A percentile compares a stretch with the other conserved stretches of the same genome.
Evolutionary conservation across 129 eudicot genomes (phyloP).

Genomic region (Helianthus tuberosus): DNA sequence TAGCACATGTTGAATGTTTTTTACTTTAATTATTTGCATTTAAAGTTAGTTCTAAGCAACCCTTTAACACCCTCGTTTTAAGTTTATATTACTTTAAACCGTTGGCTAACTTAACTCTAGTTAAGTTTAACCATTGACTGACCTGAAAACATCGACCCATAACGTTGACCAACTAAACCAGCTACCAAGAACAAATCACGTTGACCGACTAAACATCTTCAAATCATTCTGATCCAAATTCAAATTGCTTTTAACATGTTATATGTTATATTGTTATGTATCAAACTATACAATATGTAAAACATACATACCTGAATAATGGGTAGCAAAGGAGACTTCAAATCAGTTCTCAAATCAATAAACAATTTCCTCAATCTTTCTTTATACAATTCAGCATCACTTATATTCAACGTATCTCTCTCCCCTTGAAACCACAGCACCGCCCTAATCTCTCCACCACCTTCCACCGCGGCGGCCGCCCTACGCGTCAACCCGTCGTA

Average conservation of each 20-base stretch:
- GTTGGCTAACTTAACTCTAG: background rate
- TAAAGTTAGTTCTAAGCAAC: background rate
- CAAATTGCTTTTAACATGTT: too few relatives aligned
- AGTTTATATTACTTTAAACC: background rate
- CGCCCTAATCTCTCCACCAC: constrained; percentile 57
- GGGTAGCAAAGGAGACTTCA: constrained; percentile 46
- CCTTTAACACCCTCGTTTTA: background rate
- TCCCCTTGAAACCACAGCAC: constrained; percentile 86
- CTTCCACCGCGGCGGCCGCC: constrained; percentile 46
- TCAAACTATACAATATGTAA: background rate
- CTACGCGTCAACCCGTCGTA: constrained; percentile 46
- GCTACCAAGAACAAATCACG: background rate
- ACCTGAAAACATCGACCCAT: background rate
- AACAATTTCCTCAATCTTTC: constrained; percentile 40
- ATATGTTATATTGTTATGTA: too few relatives aligned
- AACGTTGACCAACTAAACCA: constrained; percentile 2
- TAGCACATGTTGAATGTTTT: background rate
- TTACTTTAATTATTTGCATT: background rate
- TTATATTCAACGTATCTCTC: constrained; percentile 44
- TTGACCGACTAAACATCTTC: background rate
- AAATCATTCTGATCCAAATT: too few relatives aligned
- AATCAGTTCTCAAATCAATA: constrained; percentile 43
- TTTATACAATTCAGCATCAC: constrained; percentile 55
- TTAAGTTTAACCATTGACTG: background rate
- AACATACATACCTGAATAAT: constrained; percentile 44